Evolutionary conservation across 306 rosid species (phyloP).

Genomic region (Fragaria ananassa): DNA sequence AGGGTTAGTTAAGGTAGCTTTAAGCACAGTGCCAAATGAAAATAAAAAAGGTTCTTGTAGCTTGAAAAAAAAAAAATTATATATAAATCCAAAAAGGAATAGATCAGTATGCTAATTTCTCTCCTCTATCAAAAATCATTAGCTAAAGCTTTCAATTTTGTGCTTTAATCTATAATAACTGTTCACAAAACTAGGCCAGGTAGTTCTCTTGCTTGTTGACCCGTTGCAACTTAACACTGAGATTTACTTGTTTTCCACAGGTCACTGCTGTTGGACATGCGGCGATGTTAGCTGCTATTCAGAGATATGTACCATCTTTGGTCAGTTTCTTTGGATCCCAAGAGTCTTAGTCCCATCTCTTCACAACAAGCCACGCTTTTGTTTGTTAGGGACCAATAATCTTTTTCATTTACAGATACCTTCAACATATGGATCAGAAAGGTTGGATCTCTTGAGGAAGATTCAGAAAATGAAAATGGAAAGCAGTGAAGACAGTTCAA

Average conservation of each 20-base stretch:
- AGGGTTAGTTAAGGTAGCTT: not conserved
- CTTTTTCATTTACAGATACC: conserved; percentile 67
- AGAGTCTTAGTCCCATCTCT: conserved; percentile 9
- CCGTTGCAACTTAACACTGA: conserved; percentile 18
- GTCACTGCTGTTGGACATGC: conserved; percentile 99
- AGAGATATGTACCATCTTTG: conserved; percentile 93
- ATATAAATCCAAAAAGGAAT: not conserved
- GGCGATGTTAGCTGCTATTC: conserved; percentile 97
- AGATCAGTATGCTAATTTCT: not conserved
- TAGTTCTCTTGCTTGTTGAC: conserved; percentile 3
- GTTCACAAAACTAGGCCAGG: not conserved
- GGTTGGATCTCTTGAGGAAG: conserved; percentile 93
- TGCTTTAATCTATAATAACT: not conserved
- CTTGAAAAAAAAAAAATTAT: not conserved
- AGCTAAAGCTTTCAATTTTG: not conserved
- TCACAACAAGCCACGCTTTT: not conserved
- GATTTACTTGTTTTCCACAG: conserved; percentile 43
- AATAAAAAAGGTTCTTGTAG: not conserved
- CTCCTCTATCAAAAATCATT: not conserved
- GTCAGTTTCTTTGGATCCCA: conserved; percentile 36
- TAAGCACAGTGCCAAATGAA: not conserved
- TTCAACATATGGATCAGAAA: conserved; percentile 86
- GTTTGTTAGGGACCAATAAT: conserved; percentile 1
- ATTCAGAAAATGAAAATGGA: conserved; percentile 85
- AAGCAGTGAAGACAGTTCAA: conserved; percentile 40